Base-by-base conservation (phyloP, 2,329 filamentous ascomycete species). In the Cryoendolithus antarcticus region DNA sequence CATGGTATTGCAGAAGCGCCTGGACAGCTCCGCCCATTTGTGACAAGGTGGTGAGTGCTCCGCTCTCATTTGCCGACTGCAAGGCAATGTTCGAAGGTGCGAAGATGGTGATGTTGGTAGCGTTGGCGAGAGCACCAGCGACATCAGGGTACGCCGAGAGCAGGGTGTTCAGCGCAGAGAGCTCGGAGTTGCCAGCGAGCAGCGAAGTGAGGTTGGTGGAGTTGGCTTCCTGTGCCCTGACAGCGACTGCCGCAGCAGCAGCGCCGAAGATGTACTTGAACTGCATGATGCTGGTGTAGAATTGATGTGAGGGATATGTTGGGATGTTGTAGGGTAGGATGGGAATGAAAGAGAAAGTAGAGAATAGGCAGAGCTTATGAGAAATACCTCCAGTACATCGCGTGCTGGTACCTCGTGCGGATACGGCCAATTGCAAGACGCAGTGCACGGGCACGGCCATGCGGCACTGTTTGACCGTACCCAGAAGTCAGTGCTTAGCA, bases 1-100 rank as follows among this genome's bases (percentile, higher is more conserved):
- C 62, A 49, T 77, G 74, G 52, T 77, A 77, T 39, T 55, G 59
- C 19, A 77, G 53, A 21, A 75, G 52, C 6, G 66, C 67, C 43
- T 57, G 49, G 7, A 43, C 41, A 9, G 41, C 29, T 7, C 40
- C 41, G 7, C 29, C 31, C 6, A 30, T 9, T 10, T 37, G 37
- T 30, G 39, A 24, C 2, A 40, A 28, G 13, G 40, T 40, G 33
- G 31, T 36, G 41, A 43, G 32, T 35, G 34, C 27, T 34, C 38
- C 38, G n/a, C 38, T 30, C 3, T 40, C 32, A 4, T 32, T 4
- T 11, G 35, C 27, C 27, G 12, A 36, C 11, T 54, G 37, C 1
- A 57, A 46, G 28, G 52, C 56, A 37, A 62, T 61, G 49, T 75
- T 71, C 49, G 60, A 66, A 0, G 71, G 71, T 0, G 72, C 72